phyloP scores from a whole-genome alignment of 768 basidiomycete genomes.

The Lactarius psammicola region DNA sequence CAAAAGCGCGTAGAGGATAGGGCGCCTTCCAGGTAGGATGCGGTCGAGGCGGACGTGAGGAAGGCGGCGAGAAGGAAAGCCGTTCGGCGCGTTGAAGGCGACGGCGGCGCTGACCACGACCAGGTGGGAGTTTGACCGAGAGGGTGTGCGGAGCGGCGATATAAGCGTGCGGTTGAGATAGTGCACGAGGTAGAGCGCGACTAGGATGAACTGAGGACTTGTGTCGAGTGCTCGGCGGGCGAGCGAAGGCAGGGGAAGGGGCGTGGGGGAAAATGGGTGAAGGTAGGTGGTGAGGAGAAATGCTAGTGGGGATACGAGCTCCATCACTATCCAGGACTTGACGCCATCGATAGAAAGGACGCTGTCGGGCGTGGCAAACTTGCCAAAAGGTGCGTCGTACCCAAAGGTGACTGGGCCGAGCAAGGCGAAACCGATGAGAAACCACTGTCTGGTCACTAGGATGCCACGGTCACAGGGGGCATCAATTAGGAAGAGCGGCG shows the following conservation, averaged over 20 bases:
- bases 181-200: conserved; percentile 63
- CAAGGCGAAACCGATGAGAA: conserved; percentile 13
- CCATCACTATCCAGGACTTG: conserved; percentile 76
- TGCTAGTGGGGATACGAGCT: conserved; percentile 56
- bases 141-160: conserved; percentile 77
- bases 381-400: conserved; percentile 78
- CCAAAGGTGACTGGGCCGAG: conserved; percentile 42
- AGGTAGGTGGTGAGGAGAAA: conserved; percentile 52
- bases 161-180: conserved; percentile 82
- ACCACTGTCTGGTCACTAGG: conserved; percentile 24
- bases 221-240: conserved; percentile 38
- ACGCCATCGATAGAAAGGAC: conserved; percentile 54
- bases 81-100: conserved; percentile 73
- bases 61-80: conserved; percentile 66
- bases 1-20: conserved; percentile 51
- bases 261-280: conserved; percentile 45
- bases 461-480: neutral
- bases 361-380: conserved; percentile 56
- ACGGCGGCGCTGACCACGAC: conserved; percentile 54
- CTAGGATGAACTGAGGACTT: conserved; percentile 42
- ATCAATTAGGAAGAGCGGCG: neutral
- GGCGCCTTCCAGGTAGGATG: conserved; percentile 41
- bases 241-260: conserved; percentile 37
- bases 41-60: conserved; percentile 57
- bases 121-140: conserved; percentile 73